A percentile compares a stretch with the other conserved stretches of the same genome.
phyloP scores from a whole-genome alignment of 2,329 filamentous ascomycete species.

The Hirsutella thompsonii region DNA sequence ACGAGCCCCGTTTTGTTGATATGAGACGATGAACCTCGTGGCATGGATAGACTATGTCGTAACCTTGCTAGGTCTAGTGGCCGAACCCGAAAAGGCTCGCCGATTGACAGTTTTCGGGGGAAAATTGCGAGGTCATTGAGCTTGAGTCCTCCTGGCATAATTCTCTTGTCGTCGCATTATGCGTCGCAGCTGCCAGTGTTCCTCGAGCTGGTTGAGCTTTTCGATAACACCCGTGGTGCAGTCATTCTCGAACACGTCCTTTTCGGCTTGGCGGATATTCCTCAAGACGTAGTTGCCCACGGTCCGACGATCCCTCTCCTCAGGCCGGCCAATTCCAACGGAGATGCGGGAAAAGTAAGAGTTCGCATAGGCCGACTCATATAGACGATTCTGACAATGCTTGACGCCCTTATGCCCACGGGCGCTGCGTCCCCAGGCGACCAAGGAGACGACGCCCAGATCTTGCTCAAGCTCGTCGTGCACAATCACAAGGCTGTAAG shows the following conservation, averaged over 20 bases:
- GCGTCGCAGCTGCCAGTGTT: slow-evolving; percentile 17
- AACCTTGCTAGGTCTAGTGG: no score
- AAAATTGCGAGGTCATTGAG: no score
- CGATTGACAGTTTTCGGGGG: no score
- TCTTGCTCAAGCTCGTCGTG: slow-evolving; percentile 78
- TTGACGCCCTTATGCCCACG: slow-evolving; percentile 66
- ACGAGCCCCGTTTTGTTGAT: no score
- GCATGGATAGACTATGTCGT: no score
- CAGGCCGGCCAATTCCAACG: slow-evolving; percentile 78
- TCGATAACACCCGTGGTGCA: slow-evolving; percentile 39
- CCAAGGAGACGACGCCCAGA: slow-evolving; percentile 54
- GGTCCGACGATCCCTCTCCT: slow-evolving; percentile 47
- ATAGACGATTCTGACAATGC: slow-evolving; percentile 44
- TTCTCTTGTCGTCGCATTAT: no score
- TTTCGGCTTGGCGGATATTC: slow-evolving; percentile 45
- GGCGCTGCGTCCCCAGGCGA: slow-evolving; percentile 48
- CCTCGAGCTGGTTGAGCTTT: slow-evolving; percentile 32
- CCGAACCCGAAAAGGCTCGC: no score
- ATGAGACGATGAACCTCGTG: no score
- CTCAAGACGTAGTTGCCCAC: slow-evolving; percentile 70
- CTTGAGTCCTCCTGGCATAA: no score
- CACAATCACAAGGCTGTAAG: slow-evolving; percentile 54
- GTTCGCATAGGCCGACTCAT: slow-evolving; percentile 23
- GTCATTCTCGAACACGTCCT: slow-evolving; percentile 33
- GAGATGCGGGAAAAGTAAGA: slow-evolving; percentile 49